Evolutionary conservation across 1,139 yeast species (phyloP).

Genomic region (Pichia sp.): DNA sequence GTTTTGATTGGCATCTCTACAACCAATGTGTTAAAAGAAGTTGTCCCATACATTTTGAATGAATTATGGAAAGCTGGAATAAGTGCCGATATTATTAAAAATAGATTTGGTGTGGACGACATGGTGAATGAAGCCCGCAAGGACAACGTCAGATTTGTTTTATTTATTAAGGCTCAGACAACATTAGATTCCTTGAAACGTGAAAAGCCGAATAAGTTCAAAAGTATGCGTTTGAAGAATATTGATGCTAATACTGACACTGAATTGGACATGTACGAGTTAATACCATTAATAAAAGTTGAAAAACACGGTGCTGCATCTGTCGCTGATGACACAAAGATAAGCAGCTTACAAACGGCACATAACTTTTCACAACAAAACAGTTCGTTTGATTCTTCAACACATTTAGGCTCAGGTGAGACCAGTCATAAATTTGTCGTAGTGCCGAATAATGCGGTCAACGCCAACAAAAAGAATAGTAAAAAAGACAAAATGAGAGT

Average conservation of each 20-base stretch:
- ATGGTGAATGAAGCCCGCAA: conserved; percentile 51
- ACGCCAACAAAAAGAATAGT: conserved; percentile 59
- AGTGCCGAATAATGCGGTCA: conserved; percentile 65
- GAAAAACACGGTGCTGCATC: conserved; percentile 18
- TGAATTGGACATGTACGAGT: conserved; percentile 65
- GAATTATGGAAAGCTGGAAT: conserved; percentile 65
- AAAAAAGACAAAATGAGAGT: conserved; percentile 75
- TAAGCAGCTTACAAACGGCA: background rate
- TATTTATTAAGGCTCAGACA: conserved; percentile 59
- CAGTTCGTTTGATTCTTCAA: background rate
- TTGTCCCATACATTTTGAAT: conserved; percentile 56
- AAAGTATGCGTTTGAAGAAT: conserved; percentile 67
- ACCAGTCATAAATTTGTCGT: conserved; percentile 50
- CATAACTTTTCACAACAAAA: background rate
- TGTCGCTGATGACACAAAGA: conserved; percentile 1
- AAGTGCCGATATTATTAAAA: conserved; percentile 58
- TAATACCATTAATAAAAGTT: conserved; percentile 39
- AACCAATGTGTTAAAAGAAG: conserved; percentile 41
- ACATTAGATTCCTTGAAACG: conserved; percentile 18
- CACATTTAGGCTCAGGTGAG: conserved; percentile 3
- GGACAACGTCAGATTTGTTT: conserved; percentile 70
- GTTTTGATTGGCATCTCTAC: conserved; percentile 67
- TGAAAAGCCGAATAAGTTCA: conserved; percentile 42
- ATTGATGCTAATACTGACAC: conserved; percentile 49
- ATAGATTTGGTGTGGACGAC: conserved; percentile 56